These are phyloP conservation scores for Mycena amicta DNA, from an alignment of 768 basidiomycete species.

Conservation along the genomic window DNA sequence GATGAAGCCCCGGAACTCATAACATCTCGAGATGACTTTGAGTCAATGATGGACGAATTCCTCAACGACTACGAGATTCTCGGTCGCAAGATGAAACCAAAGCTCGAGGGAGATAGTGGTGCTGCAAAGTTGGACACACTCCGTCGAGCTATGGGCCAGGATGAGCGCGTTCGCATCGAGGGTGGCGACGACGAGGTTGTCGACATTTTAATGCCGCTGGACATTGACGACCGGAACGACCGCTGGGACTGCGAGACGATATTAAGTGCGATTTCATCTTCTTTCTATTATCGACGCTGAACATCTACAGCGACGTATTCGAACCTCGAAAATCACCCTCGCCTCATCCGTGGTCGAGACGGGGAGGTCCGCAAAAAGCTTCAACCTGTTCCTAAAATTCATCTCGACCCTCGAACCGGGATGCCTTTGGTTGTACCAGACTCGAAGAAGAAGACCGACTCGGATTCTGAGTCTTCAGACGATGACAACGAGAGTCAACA, in stretches of 20 bases:
- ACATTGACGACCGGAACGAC: constrained; percentile 65
- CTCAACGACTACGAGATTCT: constrained; percentile 88
- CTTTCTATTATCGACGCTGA: too few relatives aligned
- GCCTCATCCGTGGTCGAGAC: constrained; percentile 74
- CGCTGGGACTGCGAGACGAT: constrained; percentile 98
- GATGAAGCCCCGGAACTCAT: constrained; percentile 76
- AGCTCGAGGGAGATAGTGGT: constrained; percentile 71
- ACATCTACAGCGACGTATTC: constrained; percentile 90
- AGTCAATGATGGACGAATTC: constrained; percentile 91
- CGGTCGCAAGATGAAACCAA: constrained; percentile 82
- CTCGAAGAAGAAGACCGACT: too few relatives aligned
- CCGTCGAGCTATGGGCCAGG: constrained; percentile 75
- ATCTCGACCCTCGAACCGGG: constrained; percentile 76
- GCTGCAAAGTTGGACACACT: constrained; percentile 81
- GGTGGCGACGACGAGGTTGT: constrained; percentile 50
- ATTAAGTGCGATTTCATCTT: constrained; percentile 84
- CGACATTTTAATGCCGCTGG: constrained; percentile 39
- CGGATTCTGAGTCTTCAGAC: constrained; percentile 26
- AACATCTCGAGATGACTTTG: constrained; percentile 86
- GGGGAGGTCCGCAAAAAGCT: constrained; percentile 18
- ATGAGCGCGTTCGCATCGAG: constrained; percentile 54
- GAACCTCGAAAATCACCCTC: constrained; percentile 97
- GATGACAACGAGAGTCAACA: constrained; percentile 11
- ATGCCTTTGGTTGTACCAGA: constrained; percentile 63
- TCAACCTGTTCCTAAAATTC: constrained; percentile 62